Conservation (phyloP, 2,329 filamentous ascomycete species). For the Hypoxylon sp. region DNA sequence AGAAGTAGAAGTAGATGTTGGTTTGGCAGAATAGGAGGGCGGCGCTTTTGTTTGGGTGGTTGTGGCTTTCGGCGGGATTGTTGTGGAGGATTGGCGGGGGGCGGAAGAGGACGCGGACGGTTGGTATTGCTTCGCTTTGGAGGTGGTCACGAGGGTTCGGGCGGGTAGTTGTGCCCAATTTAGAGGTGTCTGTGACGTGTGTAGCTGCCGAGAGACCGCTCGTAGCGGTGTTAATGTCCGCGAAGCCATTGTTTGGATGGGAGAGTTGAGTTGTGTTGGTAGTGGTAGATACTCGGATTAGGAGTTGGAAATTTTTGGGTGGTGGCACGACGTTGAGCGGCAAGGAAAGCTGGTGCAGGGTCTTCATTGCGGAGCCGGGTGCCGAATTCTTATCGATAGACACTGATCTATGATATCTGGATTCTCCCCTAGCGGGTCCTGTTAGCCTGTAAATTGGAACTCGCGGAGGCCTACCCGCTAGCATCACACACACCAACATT, state of each 20-base stretch:
- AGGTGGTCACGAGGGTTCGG: conserved; percentile 35
- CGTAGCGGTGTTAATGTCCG: conserved; percentile 47
- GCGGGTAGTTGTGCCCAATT: conserved; percentile 10
- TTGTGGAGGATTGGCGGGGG: conserved; percentile 22
- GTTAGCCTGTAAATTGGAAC: background rate
- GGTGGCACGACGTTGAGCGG: background rate
- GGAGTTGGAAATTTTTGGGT: conserved; percentile 23
- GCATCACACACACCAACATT: no score
- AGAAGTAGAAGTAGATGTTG: background rate
- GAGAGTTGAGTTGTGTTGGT: conserved; percentile 4
- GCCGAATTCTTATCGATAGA: conserved; percentile 34
- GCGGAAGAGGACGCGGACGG: conserved; percentile 4
- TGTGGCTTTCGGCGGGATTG: conserved; percentile 28
- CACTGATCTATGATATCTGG: background rate
- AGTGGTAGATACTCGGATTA: conserved; percentile 1
- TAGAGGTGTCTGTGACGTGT: background rate
- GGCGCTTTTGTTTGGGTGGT: background rate
- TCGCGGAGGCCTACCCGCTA: background rate
- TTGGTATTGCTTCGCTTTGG: conserved; percentile 41
- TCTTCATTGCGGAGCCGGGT: conserved; percentile 1
- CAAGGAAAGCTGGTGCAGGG: no score
- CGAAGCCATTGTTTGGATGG: conserved; percentile 46
- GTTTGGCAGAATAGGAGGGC: conserved; percentile 3
- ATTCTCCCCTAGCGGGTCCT: background rate
- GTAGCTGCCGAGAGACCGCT: conserved; percentile 32